Evolutionary conservation across 371 early-diverging fungal genomes (phyloP).

Genomic region (Mucor irregularis): DNA sequence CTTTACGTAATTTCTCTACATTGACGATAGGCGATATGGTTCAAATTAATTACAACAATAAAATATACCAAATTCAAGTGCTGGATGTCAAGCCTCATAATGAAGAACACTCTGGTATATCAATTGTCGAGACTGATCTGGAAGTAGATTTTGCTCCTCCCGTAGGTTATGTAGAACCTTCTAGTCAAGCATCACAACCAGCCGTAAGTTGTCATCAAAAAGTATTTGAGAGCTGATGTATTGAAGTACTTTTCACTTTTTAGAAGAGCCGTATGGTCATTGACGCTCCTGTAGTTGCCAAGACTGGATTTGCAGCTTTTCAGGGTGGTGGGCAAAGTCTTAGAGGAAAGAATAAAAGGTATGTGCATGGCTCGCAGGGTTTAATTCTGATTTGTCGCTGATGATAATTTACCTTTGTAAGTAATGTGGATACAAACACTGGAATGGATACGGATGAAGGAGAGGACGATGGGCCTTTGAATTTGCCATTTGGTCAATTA

Average conservation of each 20-base stretch:
- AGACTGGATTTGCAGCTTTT: slow-evolving; percentile 39
- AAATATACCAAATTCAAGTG: slow-evolving; percentile 88
- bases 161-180: slow-evolving; percentile 94
- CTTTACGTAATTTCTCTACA: slow-evolving; percentile 93
- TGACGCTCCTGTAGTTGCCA: slow-evolving; percentile 44
- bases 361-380: background rate
- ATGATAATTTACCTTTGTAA: background rate
- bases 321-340: slow-evolving; percentile 44
- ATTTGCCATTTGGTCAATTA: slow-evolving; percentile 85
- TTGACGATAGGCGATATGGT: slow-evolving; percentile 95
- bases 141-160: slow-evolving; percentile 99
- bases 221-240: background rate
- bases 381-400: background rate
- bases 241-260: background rate
- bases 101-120: slow-evolving; percentile 75
- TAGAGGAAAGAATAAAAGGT: slow-evolving; percentile 45
- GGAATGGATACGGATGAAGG: slow-evolving; percentile 29
- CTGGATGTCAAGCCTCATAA: slow-evolving; percentile 86
- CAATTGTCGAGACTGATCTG: slow-evolving; percentile 98
- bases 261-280: slow-evolving; percentile 57
- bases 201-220: slow-evolving; percentile 17
- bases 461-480: slow-evolving; percentile 74
- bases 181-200: slow-evolving; percentile 38
- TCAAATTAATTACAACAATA: slow-evolving; percentile 90
- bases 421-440: slow-evolving; percentile 16